Base-by-base conservation (phyloP, 768 basidiomycete species). In the Amanita thiersii region DNA sequence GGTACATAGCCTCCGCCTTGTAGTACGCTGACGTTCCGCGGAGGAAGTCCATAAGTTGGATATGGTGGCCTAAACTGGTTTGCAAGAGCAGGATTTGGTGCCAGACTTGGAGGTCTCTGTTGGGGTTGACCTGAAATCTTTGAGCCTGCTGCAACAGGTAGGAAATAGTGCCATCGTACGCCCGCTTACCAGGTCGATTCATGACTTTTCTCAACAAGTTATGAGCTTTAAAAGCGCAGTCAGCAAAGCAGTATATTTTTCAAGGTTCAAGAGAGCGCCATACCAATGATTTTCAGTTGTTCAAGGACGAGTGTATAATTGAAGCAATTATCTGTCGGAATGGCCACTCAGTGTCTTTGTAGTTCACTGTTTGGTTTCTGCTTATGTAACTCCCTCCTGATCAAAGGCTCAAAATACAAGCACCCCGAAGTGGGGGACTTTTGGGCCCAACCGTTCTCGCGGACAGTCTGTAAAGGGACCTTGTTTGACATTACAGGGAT, bases 21-120 rank as follows among this genome's bases (percentile, higher is more conserved):
- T 18, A 75, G 59, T 33, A 70, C 62, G 48, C 61, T 75, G 39
- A 75, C 72, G 48, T 61, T 75, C 54, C 81, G 65, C 52, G 78
- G 79, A 46, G 79, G 77, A 56, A 82, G 64, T 15, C 69, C 73
- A 56, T 78, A 84, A 17, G 54, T 56, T 5, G 75, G 63, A 39
- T 70, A 70, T 44, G 70, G 64, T 38, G 69, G 69, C 54, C 84
- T 77, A 60, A 77, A 86, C 52, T 81, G 82, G 29, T 65, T 74
- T 8, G 73, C 66, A 45, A 84, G 70, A 28, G 64, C 65, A 46
- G 82, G 72, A 46, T 77, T 79, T 21, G 81, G 76, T 7, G 73
- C 72, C 45, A 86, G 73, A 60, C 73, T 83, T 49, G 86, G 83
- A 38, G 85, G 83, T 59, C 85, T 72, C 61, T 86, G 85, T 54